Evolutionary conservation across 306 rosid species (phyloP), one percentile per base, ranked within the genome.

Genomic region (Leucaena leucocephala): DNA sequence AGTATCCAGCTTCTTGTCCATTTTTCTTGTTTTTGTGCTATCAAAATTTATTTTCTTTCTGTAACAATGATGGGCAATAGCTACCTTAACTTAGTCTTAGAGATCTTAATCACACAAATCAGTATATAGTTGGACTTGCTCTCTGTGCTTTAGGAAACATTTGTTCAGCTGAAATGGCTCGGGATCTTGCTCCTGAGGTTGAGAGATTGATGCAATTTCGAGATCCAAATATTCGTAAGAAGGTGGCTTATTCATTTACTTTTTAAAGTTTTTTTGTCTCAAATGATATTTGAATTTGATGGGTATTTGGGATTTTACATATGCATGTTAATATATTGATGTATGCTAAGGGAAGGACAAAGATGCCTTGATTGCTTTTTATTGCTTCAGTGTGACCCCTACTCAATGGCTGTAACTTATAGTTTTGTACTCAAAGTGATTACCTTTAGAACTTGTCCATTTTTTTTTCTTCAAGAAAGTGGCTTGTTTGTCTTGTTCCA

Each of bases 181-280:
- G 97, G 88, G 98, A 92, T 90, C 98, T 94, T 84, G 98, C 98
- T 66, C 93, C 97, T 8, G 97, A 94, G 88, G 93, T 94, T 72
- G 98, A 92, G 83, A 91, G 97, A 64, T 81, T 94, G 84, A 86
- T 94, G 84, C 95, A 94, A 83, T 94, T 92, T 86, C 88, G 98
- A 63, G 98, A 92, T 82, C 97, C 97, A 54, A 94, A 94, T 85
- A 92, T 93, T 79, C 89, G 98, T 85, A 94, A 94, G 84, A 94
- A 94, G 86, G 98, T 94, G 66, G 85, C 82, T 78, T 75, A 68
- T 76, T 68, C 78, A 27, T 52, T 74, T 16, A 27, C 42, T 54
- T 77, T 77, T 34, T 13, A 34, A 33, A 43, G 27, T 27, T 27
- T 27, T 27, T 27, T 27, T 27, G 27, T 19, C 38, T 22, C 2